Conservation (phyloP, 1,284 basidiomycete species). For the Pyrrhoderma noxium region DNA sequence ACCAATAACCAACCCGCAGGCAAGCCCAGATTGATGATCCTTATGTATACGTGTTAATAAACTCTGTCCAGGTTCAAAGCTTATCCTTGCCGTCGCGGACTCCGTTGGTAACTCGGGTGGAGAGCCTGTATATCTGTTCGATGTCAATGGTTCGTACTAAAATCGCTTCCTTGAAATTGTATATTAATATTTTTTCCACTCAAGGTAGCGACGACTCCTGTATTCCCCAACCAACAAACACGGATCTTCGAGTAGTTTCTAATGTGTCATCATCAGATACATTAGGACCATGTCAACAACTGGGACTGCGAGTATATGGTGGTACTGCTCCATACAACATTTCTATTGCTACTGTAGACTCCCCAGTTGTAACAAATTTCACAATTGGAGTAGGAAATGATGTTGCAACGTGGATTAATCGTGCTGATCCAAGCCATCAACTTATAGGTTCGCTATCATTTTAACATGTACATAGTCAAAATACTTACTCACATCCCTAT, state of each 20-base stretch:
- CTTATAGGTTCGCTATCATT: conserved; percentile 35
- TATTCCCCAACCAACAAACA: conserved; percentile 6
- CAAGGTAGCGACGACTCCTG: conserved; percentile 9
- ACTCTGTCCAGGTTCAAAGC: conserved; percentile 32
- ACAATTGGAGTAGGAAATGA: conserved; percentile 35
- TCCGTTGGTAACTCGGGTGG: conserved; percentile 37
- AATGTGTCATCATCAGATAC: conserved; percentile 33
- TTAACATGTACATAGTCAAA: background rate
- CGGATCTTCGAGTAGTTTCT: conserved; percentile 32
- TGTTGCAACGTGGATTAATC: conserved; percentile 40
- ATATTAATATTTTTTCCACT: background rate
- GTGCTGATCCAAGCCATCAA: conserved; percentile 32
- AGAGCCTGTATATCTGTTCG: conserved; percentile 29
- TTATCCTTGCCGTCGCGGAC: conserved; percentile 40
- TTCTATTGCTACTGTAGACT: conserved; percentile 33
- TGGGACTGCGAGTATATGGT: conserved; percentile 39
- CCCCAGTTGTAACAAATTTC: conserved; percentile 38
- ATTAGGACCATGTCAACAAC: conserved; percentile 39
- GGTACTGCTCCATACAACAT: conserved; percentile 42
- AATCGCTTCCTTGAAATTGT: background rate
- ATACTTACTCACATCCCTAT: conserved; percentile 6
- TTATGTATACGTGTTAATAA: background rate
- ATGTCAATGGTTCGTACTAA: conserved; percentile 29
- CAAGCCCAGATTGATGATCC: conserved; percentile 19
- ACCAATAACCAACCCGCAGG: conserved; percentile 36